Percentiles rank a stretch among this genome's conserved stretches.
phyloP scores from a whole-genome alignment of 257 asterid genomes.

The Primulina tabacum region DNA sequence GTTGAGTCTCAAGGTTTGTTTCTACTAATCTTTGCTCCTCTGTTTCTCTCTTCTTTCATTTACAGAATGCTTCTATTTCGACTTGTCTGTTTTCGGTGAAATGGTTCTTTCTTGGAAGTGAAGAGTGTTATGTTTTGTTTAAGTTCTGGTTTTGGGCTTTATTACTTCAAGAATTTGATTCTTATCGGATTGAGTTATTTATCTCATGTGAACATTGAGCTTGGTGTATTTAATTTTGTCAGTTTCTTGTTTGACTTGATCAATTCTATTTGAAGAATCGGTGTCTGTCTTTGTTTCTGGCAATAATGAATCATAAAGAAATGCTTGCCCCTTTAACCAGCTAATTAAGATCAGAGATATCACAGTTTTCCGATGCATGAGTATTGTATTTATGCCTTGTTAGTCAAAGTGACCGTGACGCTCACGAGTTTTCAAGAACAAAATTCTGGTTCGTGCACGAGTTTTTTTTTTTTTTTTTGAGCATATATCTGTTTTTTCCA shows the following conservation, averaged over 20 bases:
- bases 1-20: conserved; percentile 45
- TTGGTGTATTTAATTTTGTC: not conserved
- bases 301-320: not conserved
- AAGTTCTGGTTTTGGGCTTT: conserved; percentile 23
- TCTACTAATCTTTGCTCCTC: conserved; percentile 26
- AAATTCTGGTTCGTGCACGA: not conserved
- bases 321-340: not conserved
- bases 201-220: not conserved
- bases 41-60: conserved; percentile 5
- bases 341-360: conserved; percentile 7
- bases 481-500: no score
- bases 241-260: not conserved
- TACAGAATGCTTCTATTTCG: not conserved
- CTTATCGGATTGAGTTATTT: conserved; percentile 1
- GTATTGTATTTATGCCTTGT: not conserved
- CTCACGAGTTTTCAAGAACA: not conserved
- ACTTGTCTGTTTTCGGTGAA: conserved; percentile 20
- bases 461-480: no score
- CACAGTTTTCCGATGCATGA: not conserved
- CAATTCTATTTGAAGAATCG: conserved; percentile 15
- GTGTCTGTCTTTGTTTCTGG: not conserved
- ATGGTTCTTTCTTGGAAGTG: conserved; percentile 9
- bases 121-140: not conserved
- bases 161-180: conserved; percentile 21
- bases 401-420: no score